Evolutionary conservation across 306 rosid species (phyloP), one percentile per base, ranked within the genome.

Genomic region (Oemleria cerasiformis): DNA sequence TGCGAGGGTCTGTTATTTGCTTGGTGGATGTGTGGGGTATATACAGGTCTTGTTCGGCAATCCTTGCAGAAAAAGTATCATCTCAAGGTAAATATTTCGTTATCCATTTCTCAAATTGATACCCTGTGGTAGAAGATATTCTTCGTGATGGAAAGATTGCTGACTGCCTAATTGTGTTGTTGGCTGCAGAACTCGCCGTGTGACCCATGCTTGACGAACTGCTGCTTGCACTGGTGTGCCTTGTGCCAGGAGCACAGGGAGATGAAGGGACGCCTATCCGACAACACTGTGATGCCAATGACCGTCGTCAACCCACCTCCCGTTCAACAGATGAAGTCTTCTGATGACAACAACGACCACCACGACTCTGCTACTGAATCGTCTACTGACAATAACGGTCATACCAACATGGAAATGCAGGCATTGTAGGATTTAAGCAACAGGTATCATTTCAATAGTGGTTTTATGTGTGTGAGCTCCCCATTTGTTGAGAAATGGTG

Each of bases 1-100:
- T 66, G 83, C 15, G 99, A 95, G 90, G 96, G 99, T 47, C 86
- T 92, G 61, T 59, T 95, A 21, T 95, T 95, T 80, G 83, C 96
- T 42, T 95, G 99, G 99, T 91, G 99, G 99, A 89, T 95, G 93
- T 95, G 97, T 67, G 97, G 97, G 68, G 87, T 88, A 64, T 89
- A 91, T 75, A 88, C 92, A 42, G 99, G 99, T 78, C 90, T 86
- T 72, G 85, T 84, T 78, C 88, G 99, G 63, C 99, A 95, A 80
- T 36, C 92, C 53, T 79, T 95, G 14, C 99, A 95, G 83, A 89
- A 91, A 86, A 88, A 95, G 61, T 95, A 95, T 80, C 99, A 89
- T 91, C 87, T 92, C 11, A 76, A 83, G 99, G 99, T 95, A 89
- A 49, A 19, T 23, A 15, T 40, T 8, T 39, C 39, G 19, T 36